These are phyloP conservation scores for Mycosphaerella arachidis DNA, from an alignment of 2,329 filamentous ascomycete genomes.

Conservation along the genomic window DNA sequence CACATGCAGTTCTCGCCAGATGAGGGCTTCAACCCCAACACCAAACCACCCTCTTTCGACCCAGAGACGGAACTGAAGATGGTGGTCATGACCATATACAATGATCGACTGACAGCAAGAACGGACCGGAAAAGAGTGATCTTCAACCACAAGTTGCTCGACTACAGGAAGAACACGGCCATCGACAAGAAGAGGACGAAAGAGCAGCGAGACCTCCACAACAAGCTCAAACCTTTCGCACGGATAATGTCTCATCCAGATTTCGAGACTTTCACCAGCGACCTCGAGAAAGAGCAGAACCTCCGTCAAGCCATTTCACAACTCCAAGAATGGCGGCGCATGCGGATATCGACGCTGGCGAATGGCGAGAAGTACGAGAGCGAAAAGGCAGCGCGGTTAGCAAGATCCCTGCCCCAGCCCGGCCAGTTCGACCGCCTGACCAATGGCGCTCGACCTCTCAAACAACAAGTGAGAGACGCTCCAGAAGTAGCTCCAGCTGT, in stretches of 20 bases:
- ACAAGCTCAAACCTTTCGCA: constrained; percentile 92
- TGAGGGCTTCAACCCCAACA: constrained; percentile 80
- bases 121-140: constrained; percentile 95
- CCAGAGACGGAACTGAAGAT: constrained; percentile 97
- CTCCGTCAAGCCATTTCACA: constrained; percentile 83
- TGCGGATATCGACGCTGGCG: constrained; percentile 77
- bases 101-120: constrained; percentile 80
- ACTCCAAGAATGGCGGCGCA: constrained; percentile 86
- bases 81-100: constrained; percentile 98
- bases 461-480: constrained; percentile 19
- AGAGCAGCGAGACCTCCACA: constrained; percentile 84
- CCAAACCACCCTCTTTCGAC: constrained; percentile 67
- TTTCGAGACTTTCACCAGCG: constrained; percentile 79
- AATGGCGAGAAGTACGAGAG: constrained; percentile 88
- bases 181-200: constrained; percentile 93
- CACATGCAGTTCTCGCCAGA: constrained; percentile 98
- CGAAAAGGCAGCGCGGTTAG: constrained; percentile 74
- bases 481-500: constrained; percentile 30
- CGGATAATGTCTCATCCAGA: constrained; percentile 94
- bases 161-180: constrained; percentile 87
- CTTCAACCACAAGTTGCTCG: constrained; percentile 88
- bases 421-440: constrained; percentile 30
- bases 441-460: constrained; percentile 25
- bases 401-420: constrained; percentile 46
- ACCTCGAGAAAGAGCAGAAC: constrained; percentile 85